Evolutionary conservation across 2,329 filamentous ascomycete genomes (phyloP), one percentile per base, ranked within the genome.

Genomic region (Fragosphaeria purpurea): DNA sequence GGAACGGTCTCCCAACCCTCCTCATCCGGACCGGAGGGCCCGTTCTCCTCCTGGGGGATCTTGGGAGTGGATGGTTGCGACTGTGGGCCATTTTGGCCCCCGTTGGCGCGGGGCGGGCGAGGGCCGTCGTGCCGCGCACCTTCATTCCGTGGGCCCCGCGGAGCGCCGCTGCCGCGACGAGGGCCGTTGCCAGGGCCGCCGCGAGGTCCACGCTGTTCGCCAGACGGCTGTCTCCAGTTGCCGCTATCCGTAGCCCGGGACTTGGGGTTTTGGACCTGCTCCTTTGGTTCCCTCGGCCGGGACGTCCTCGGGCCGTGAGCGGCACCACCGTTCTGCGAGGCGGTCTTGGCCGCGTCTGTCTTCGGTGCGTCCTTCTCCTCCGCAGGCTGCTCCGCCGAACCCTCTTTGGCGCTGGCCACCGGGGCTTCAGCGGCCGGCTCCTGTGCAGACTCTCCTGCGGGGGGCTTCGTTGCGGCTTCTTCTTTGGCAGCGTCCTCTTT

Each of bases 1-100:
- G 63, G 57, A 11, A 81, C 80, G 32, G 77, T 83, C 55, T 77
- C 81, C 80, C 80, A 84, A 57, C 80, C 80, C 62, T 83, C 80
- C 39, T 79, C 79, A 69, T 65, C 47, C 69, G 66, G 38, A 67
- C 64, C 37, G 61, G 59, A 31, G 57, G 62, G 30, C 55, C 60
- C 55, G 50, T 59, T 55, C 48, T 70, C 63, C 9, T 56, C 63
- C 34, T 57, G 60, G 42, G 63, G 60, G 10, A 63, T 59, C 45
- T 55, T 63, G 58, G 57, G 65, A 4, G 54, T 52, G 38, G 53
- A 46, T 52, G 60, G 66, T 60, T 61, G 67, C 50, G 49, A 62
- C 50, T 53, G 61, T 46, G 62, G 53, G 30, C 61, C 50, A 41
- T 63, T 61, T 53, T 70, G 60, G 9, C 68, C 62, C 51, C 75